Evolutionary conservation across 2,329 filamentous ascomycete genomes (phyloP).

Genomic region (Fusarium nematophilum): DNA sequence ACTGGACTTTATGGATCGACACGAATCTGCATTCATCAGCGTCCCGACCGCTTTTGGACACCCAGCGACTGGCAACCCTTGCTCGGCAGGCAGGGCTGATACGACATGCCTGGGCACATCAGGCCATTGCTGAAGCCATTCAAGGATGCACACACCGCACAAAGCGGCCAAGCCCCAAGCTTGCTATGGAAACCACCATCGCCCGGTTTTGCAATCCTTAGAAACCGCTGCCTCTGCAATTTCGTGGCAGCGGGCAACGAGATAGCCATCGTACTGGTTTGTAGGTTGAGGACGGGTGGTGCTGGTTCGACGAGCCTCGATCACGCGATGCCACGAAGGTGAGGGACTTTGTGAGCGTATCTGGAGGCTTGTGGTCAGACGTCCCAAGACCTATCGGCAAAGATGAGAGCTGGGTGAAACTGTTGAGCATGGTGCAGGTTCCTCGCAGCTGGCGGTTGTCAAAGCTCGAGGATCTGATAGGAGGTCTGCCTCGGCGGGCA

Average conservation of each 20-base stretch:
- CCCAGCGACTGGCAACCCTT: constrained; percentile 13
- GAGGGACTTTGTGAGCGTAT: neutral
- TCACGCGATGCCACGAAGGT: constrained; percentile 16
- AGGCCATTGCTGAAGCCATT: constrained; percentile 37
- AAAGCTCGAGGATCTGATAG: constrained; percentile 9
- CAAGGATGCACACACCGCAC: constrained; percentile 11
- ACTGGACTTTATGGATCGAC: constrained; percentile 7
- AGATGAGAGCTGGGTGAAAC: neutral
- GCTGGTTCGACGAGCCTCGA: neutral
- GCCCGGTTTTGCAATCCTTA: neutral
- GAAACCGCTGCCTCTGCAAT: constrained; percentile 4
- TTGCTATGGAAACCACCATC: constrained; percentile 19
- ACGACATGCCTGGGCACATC: constrained; percentile 34
- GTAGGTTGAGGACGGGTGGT: neutral
- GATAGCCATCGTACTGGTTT: constrained; percentile 2
- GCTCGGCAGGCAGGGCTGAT: constrained; percentile 20
- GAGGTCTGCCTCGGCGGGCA: no score
- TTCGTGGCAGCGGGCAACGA: constrained; percentile 5
- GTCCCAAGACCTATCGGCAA: neutral
- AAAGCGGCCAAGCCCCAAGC: neutral
- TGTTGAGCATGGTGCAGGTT: constrained; percentile 11
- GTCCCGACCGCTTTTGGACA: constrained; percentile 16
- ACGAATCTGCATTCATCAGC: constrained; percentile 9
- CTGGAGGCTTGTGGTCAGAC: neutral
- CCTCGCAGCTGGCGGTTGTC: constrained; percentile 1